Evolutionary conservation across 2,329 filamentous ascomycete species (phyloP), one percentile per base, ranked within the genome.

Genomic region (Colletotrichum aenigma): DNA sequence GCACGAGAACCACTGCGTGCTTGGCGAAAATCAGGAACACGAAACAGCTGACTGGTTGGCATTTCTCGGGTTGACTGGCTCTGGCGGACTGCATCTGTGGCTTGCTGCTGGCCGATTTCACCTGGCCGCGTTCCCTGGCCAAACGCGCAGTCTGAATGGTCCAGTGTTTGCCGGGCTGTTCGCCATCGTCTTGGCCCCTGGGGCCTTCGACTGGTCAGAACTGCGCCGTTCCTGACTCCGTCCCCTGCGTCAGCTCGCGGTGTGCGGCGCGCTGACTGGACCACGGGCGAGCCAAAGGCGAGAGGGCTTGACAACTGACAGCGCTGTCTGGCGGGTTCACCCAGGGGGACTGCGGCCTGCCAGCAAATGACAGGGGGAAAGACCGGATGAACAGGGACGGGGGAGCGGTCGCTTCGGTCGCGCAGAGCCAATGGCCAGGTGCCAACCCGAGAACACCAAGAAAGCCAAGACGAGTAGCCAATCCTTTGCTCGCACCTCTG

Each of bases 311-410:
- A 65, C 66, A 74, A 58, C 66, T 74, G 71, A 65, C 66, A 74
- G 66, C 66, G 56, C 26, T 58, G 48, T 48, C 60, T 28, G n/a
- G 38, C n/a, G 32, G 38, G 28, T 15, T 66, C 18, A 43, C 8
- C 43, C 21, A 73, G 64, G 24, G 36, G 26, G 21, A 4, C 36
- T 9, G 36, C 36, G 36, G 15, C 36, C 43, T 61, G 58, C 64
- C 38, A 58, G 56, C 62, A 75, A 73, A 73, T 68, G 26, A 68
- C 69, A 73, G 73, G 70, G 72, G 61, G 13, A 60, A 28, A 75
- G 56, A 75, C 73, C 64, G 64, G 73, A 75, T 24, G 70, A 75
- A 75, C 70, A 68, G 61, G 70, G 73, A 38, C 58, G 26, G 43
- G 64, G 56, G 15, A 32, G 34, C 24, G 28, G 62, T 28, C 34